phyloP scores from a whole-genome alignment of 2,329 filamentous ascomycete species.

The Exutisphaerella laricina region DNA sequence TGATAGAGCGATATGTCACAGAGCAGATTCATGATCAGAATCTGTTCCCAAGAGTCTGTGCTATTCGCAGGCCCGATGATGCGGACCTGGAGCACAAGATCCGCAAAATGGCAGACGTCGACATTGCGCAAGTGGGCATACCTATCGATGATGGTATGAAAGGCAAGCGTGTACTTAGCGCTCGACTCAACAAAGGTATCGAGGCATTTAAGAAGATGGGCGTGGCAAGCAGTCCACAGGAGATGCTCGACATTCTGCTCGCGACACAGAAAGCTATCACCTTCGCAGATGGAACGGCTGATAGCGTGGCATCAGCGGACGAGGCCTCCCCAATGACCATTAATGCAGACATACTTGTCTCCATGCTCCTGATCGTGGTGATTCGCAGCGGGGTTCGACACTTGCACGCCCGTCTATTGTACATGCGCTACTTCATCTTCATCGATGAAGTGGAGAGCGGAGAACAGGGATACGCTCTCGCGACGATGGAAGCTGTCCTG shows the following conservation, averaged over 20 bases:
- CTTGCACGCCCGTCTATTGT: constrained; percentile 81
- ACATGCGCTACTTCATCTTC: constrained; percentile 96
- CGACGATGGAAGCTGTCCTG: constrained; percentile 90
- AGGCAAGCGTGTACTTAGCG: constrained; percentile 75
- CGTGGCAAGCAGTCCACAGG: constrained; percentile 70
- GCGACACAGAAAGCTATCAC: constrained; percentile 80
- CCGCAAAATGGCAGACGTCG: constrained; percentile 85
- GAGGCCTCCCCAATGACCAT: constrained; percentile 56
- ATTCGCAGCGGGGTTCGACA: constrained; percentile 85
- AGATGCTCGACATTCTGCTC: constrained; percentile 78
- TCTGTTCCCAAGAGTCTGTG: constrained; percentile 75
- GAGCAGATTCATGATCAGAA: constrained; percentile 84
- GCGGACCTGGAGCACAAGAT: constrained; percentile 84
- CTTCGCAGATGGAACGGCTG: constrained; percentile 28
- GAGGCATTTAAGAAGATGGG: constrained; percentile 85
- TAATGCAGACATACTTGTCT: constrained; percentile 89
- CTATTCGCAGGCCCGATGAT: constrained; percentile 74
- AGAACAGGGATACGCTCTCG: constrained; percentile 91
- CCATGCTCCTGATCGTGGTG: constrained; percentile 82
- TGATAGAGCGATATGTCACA: constrained; percentile 91
- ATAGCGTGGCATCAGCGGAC: constrained; percentile 26
- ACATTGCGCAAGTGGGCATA: constrained; percentile 91
- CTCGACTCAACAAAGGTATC: constrained; percentile 70
- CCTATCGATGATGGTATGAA: constrained; percentile 70
- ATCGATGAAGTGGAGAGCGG: constrained; percentile 96